These are phyloP conservation scores for Mallotus repandus DNA, from an alignment of 441 rosid genomes.

Conservation along the genomic window DNA sequence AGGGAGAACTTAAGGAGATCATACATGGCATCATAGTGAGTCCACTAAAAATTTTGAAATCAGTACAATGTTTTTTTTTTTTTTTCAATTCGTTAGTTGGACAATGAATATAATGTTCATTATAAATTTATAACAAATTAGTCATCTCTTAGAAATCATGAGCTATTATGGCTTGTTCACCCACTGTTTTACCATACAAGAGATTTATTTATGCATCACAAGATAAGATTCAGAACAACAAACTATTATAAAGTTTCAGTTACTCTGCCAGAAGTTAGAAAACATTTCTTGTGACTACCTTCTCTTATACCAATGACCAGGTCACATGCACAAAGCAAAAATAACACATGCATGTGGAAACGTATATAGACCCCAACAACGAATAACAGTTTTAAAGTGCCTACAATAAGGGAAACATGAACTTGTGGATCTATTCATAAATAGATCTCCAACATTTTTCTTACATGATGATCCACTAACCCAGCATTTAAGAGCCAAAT, in stretches of 20 bases:
- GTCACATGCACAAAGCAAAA: not conserved
- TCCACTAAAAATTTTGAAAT: slow-evolving; percentile 1
- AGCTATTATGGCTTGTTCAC: not conserved
- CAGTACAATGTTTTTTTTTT: not conserved
- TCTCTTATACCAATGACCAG: not conserved
- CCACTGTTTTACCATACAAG: not conserved
- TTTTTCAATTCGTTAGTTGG: not conserved
- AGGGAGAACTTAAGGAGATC: not conserved
- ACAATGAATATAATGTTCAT: not conserved
- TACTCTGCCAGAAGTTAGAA: not conserved
- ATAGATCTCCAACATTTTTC: not conserved
- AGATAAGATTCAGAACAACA: not conserved
- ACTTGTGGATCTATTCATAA: not conserved
- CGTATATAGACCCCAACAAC: not conserved
- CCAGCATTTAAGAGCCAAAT: not conserved
- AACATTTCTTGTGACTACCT: not conserved
- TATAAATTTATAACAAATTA: not conserved
- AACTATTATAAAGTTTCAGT: not conserved
- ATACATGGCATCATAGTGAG: not conserved
- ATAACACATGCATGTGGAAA: not conserved
- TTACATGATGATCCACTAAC: not conserved
- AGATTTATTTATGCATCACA: not conserved
- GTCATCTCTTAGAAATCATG: not conserved
- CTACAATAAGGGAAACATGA: not conserved
- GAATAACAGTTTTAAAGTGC: slow-evolving; percentile 2